Evolutionary conservation across 2,329 filamentous ascomycete species (phyloP).

Genomic region (Dothideomycetidae sp.): DNA sequence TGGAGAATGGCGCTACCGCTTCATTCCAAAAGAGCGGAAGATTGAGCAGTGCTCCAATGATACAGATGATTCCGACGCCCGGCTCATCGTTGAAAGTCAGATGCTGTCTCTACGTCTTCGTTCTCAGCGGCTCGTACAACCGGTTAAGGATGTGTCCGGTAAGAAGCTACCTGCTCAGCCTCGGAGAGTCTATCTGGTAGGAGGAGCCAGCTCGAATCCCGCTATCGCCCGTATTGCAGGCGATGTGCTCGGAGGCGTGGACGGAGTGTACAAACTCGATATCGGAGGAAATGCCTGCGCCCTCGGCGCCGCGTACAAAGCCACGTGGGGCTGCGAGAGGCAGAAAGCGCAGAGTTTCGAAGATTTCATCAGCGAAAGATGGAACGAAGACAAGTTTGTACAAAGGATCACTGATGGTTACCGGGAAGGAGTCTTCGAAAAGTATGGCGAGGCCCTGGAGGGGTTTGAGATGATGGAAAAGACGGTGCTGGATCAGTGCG

Average conservation of each 20-base stretch:
- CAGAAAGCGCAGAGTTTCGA: slow-evolving; percentile 60
- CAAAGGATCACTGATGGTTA: slow-evolving; percentile 75
- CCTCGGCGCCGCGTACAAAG: slow-evolving; percentile 87
- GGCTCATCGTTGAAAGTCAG: slow-evolving; percentile 87
- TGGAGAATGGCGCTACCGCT: slow-evolving; percentile 75
- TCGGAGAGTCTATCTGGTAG: slow-evolving; percentile 81
- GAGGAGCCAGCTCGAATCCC: slow-evolving; percentile 77
- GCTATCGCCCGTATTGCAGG: slow-evolving; percentile 77
- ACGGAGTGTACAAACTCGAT: slow-evolving; percentile 86
- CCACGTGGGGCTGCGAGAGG: slow-evolving; percentile 77
- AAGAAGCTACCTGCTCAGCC: slow-evolving; percentile 62
- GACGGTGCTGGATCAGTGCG: slow-evolving; percentile 38
- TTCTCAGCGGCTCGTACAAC: slow-evolving; percentile 56
- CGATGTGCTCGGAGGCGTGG: slow-evolving; percentile 73
- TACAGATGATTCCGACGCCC: slow-evolving; percentile 55
- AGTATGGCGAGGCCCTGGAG: slow-evolving; percentile 61
- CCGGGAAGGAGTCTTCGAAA: slow-evolving; percentile 55
- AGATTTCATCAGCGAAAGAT: slow-evolving; percentile 66
- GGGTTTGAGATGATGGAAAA: slow-evolving; percentile 67
- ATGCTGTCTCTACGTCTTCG: slow-evolving; percentile 81
- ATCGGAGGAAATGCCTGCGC: slow-evolving; percentile 93
- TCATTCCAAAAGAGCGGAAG: slow-evolving; percentile 33
- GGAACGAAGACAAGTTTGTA: slow-evolving; percentile 73
- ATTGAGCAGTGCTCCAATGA: slow-evolving; percentile 27
- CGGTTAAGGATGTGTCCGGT: slow-evolving; percentile 30